Conservation (phyloP, 1,139 yeast species). For the Sugiyamaella xylanicola region DNA sequence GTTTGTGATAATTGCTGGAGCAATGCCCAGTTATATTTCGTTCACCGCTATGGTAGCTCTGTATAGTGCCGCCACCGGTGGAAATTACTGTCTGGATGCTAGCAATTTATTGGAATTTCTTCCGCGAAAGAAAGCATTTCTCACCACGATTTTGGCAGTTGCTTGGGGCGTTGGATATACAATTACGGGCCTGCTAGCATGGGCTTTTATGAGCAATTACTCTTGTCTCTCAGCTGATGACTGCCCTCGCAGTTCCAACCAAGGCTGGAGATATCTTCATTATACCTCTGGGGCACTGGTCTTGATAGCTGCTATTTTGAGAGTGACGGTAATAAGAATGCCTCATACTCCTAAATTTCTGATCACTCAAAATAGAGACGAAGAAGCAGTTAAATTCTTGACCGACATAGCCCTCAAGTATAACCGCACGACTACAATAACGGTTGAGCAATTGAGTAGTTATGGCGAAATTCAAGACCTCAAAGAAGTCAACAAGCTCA, state of each 20-base stretch:
- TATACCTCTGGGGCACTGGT: conserved; percentile 56
- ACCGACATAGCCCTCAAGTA: conserved; percentile 29
- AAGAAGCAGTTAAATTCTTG: conserved; percentile 43
- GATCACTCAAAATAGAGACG: conserved; percentile 55
- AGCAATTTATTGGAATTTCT: conserved; percentile 59
- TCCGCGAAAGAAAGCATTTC: conserved; percentile 54
- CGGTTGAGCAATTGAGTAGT: conserved; percentile 47
- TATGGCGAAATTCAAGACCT: conserved; percentile 41
- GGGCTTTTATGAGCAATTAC: conserved; percentile 55
- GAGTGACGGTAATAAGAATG: conserved; percentile 51
- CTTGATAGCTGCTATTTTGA: conserved; percentile 49
- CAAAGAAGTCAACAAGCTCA: conserved; percentile 1
- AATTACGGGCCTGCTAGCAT: conserved; percentile 53
- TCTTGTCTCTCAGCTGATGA: conserved; percentile 48
- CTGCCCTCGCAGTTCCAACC: conserved; percentile 51
- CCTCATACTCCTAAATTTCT: conserved; percentile 61
- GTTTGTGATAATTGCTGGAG: conserved; percentile 58
- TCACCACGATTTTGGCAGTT: conserved; percentile 56
- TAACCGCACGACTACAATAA: conserved; percentile 27
- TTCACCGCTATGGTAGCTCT: conserved; percentile 54
- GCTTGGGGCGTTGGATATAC: conserved; percentile 69
- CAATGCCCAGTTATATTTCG: conserved; percentile 47
- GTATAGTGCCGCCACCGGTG: conserved; percentile 55
- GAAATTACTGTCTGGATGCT: conserved; percentile 61
- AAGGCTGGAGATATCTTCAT: conserved; percentile 63